A percentile compares a stretch with the other conserved stretches of the same genome.
phyloP scores from a whole-genome alignment of 139 green algal genomes.

The Auxenochlorella protothecoides region DNA sequence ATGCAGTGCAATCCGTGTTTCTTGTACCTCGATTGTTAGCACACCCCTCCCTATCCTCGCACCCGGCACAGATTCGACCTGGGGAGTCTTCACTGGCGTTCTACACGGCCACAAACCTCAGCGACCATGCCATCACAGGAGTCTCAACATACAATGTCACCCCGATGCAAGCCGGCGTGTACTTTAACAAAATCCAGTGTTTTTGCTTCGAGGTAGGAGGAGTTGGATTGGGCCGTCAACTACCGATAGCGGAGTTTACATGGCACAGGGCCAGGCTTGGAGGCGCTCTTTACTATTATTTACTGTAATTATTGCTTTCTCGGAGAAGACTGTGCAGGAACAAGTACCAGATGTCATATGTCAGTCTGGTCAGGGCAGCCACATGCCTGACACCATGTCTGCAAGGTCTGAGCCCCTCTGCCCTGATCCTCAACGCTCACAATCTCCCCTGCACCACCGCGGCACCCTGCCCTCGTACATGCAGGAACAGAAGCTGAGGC shows the following conservation, averaged over 20 bases:
- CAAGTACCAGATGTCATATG: too few relatives aligned
- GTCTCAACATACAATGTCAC: slow-evolving; percentile 97
- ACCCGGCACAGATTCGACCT: slow-evolving; percentile 42
- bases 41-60: too few relatives aligned
- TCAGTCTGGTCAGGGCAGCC: too few relatives aligned
- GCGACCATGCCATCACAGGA: slow-evolving; percentile 55
- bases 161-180: slow-evolving; percentile 69
- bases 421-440: background rate
- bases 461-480: background rate
- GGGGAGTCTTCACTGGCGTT: slow-evolving; percentile 94
- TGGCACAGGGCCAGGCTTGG: too few relatives aligned
- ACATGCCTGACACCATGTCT: too few relatives aligned
- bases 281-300: too few relatives aligned
- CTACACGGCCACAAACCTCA: slow-evolving; percentile 87
- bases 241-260: too few relatives aligned
- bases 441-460: background rate
- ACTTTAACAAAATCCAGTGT: slow-evolving; percentile 99
- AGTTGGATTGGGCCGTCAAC: too few relatives aligned
- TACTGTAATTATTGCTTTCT: too few relatives aligned
- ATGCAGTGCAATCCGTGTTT: too few relatives aligned
- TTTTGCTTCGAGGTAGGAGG: slow-evolving; percentile 76
- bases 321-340: too few relatives aligned
- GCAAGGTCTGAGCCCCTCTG: background rate
- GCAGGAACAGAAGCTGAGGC: slow-evolving; percentile 80
- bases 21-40: too few relatives aligned